These are phyloP conservation scores for Oryza punctata DNA, from an alignment of 176 grass and related monocot genomes.

Conservation along the genomic window DNA sequence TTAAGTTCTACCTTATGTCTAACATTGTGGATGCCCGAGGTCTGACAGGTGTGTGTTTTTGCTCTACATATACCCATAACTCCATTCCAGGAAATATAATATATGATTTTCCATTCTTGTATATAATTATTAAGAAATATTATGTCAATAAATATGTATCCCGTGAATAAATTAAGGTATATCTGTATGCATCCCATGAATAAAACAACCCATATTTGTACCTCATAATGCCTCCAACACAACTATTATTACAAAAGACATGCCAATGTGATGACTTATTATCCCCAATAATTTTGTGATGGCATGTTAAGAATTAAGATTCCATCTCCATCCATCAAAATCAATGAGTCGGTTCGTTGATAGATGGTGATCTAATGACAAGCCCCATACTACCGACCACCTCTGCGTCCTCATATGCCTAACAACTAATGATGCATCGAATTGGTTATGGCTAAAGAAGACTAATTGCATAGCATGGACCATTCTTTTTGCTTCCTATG, in stretches of 20 bases:
- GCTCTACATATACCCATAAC: no score
- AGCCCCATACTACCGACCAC: neutral
- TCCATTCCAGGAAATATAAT: no score
- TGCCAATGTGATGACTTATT: neutral
- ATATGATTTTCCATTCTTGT: no score
- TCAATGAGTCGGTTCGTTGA: neutral
- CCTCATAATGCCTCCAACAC: neutral
- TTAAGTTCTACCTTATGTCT: no score
- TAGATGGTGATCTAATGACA: neutral
- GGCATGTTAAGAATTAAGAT: neutral
- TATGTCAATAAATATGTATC: no score
- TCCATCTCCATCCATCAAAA: neutral
- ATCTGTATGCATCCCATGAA: neutral
- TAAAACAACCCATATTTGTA: neutral
- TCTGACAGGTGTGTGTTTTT: no score
- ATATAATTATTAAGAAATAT: no score
- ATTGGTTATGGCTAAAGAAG: neutral
- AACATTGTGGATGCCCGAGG: no score
- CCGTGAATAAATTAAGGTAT: no score
- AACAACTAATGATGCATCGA: neutral
- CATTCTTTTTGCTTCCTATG: neutral
- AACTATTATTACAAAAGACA: neutral
- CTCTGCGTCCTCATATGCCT: neutral
- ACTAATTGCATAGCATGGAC: neutral
- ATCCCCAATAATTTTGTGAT: neutral